phyloP scores from a whole-genome alignment of 176 grass and related monocot genomes.

The Tillandsia fasciculata region DNA sequence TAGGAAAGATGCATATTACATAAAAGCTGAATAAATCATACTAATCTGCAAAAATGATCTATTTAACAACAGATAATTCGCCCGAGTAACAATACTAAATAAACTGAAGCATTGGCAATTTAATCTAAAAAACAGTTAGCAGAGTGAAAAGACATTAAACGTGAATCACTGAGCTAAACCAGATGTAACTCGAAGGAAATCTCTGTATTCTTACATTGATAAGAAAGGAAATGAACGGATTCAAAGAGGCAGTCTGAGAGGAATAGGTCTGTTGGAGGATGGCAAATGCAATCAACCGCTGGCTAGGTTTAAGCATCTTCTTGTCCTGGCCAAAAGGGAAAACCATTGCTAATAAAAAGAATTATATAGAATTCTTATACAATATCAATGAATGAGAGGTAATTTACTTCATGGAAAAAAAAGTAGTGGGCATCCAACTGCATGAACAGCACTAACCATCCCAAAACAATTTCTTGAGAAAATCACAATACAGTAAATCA shows the following conservation, averaged over 20 bases:
- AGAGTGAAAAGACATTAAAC: too few relatives aligned
- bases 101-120: too few relatives aligned
- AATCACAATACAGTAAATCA: not conserved
- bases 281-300: slow-evolving; percentile 79
- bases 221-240: slow-evolving; percentile 71
- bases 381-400: not conserved
- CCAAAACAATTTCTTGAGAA: not conserved
- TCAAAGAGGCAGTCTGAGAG: slow-evolving; percentile 39
- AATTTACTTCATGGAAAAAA: too few relatives aligned
- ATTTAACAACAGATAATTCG: too few relatives aligned
- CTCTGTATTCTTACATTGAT: slow-evolving; percentile 51
- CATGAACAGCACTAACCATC: not conserved
- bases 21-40: too few relatives aligned
- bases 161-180: not conserved
- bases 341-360: slow-evolving; percentile 2
- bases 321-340: slow-evolving; percentile 55
- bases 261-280: slow-evolving; percentile 70
- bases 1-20: too few relatives aligned
- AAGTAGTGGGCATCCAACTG: not conserved
- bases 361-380: not conserved
- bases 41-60: too few relatives aligned
- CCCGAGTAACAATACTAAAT: too few relatives aligned
- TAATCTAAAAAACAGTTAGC: too few relatives aligned
- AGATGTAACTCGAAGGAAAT: not conserved
- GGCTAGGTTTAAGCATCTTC: slow-evolving; percentile 54